Base-by-base conservation (phyloP, 768 basidiomycete species). In the Termitomyces sp. region DNA sequence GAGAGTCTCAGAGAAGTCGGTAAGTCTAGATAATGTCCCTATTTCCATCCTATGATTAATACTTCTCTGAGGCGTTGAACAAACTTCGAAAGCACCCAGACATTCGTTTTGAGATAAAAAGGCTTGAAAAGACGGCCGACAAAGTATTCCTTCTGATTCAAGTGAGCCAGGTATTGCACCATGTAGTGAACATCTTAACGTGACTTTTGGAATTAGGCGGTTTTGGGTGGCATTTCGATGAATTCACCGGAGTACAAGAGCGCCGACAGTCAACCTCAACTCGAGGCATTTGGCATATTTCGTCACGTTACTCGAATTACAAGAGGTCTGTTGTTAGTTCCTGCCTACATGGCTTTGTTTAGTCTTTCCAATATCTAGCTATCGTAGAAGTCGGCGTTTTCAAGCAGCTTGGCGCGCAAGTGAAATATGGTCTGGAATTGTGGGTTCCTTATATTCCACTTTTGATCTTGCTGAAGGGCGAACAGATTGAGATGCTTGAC, bases 141-240 rank as follows among this genome's bases (percentile, higher is more conserved):
- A 96, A 96, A 68, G 79, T 90, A 10, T 86, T 90, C 68, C 67
- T 95, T 6, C 73, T 94, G 43, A 83, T 93, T 5, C 94, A 96
- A 72, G 89, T 90, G 48, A 56, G 70, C 58, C 3, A 14, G 32
- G 45, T 48, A 10, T 44, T 22, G 4, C 32, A 26, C 16, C 33
- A 10, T 24, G 41, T 54, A 24, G 4, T 36, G 10, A 36, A 43
- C n/a, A 10, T 22, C 30, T 36, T 33, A 4, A 36, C 6, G n/a
- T 38, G 28, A 54, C n/a, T 32, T 30, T 9, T 36, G 22, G 40
- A 18, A 28, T 20, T 45, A 95, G 89, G 86, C 90, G 36, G 76
- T 89, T 43, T 74, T 92, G 20, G 83, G 83, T 16, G 84, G 87
- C 3, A 80, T 94, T 60, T 83, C 87, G 32, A 73, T 94, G 49